Base-by-base conservation (phyloP, 108 stramenopile species). In the Cyclotella baltica region DNA sequence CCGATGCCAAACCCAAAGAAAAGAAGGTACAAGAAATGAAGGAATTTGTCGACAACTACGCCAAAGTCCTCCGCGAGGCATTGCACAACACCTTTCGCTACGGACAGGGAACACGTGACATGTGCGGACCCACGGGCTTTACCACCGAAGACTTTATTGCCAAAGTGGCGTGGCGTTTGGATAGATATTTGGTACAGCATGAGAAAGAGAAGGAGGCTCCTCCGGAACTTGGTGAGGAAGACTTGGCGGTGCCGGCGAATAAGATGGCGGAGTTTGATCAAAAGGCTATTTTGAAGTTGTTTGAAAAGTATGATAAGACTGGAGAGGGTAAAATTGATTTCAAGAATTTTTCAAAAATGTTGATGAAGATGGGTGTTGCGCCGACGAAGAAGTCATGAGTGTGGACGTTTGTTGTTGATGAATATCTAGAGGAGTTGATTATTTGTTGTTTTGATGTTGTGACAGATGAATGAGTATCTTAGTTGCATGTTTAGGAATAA, bases 81-180 rank as follows among this genome's bases (percentile, higher is more conserved):
- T 80, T 97, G 72, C 97, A 98, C 90, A 97, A 97, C 81, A 97
- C 98, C 29, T 98, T 98, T 83, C 89, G 94, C 43, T 97, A 97
- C 62, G 97, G 97, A 59, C 97, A 98, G 73, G 98, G 98, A 38
- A 97, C 98, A 29, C 87, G 96, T 25, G 97, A 97, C 73, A 97
- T 98, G 96, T 87, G 92, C 61, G 98, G 98, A 35, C 96, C 96
- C 15, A 85, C 80, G 22, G 98, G 98, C 29, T 96, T 93, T 75
- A 96, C 96, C 23, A 98, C 98, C 20, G 98, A 97, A 78, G 91
- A 95, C 72, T 98, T 97, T 69, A 83, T 97, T 75, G 88, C 76
- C 64, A 97, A 96, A 89, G 97, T 98, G 29, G 98, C 93, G 25
- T 96, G 95, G 94, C 83, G 96, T 38, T 81, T 97, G 50, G 74